A percentile compares a stretch with the other conserved stretches of the same genome.
phyloP scores from a whole-genome alignment of 2,329 filamentous ascomycete genomes.

The Rhinocladiella mackenziei region DNA sequence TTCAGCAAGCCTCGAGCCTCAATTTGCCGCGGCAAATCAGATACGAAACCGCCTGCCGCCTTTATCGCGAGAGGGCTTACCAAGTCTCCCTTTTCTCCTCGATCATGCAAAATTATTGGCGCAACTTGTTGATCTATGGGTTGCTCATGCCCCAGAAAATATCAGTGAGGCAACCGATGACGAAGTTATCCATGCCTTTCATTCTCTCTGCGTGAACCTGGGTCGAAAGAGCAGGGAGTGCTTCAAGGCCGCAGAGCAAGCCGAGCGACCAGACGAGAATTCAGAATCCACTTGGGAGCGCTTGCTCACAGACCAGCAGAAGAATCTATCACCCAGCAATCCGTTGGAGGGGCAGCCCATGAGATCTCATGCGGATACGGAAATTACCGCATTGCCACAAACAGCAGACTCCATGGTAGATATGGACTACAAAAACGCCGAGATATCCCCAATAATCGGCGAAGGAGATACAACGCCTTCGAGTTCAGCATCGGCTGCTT shows the following conservation, averaged over 20 bases:
- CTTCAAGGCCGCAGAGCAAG: slow-evolving; percentile 45
- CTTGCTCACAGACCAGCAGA: slow-evolving; percentile 47
- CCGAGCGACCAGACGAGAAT: slow-evolving; percentile 45
- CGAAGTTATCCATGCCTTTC: slow-evolving; percentile 42
- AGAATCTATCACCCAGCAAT: slow-evolving; percentile 20
- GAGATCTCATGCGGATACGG: slow-evolving; percentile 8
- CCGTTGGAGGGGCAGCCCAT: slow-evolving; percentile 18
- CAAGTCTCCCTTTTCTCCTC: slow-evolving; percentile 85
- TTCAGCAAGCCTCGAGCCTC: slow-evolving; percentile 54
- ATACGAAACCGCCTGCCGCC: slow-evolving; percentile 79
- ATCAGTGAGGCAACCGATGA: slow-evolving; percentile 39
- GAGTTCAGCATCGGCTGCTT: slow-evolving; percentile 42
- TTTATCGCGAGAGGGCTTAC: slow-evolving; percentile 83
- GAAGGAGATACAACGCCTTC: slow-evolving; percentile 45
- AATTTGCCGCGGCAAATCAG: slow-evolving; percentile 87
- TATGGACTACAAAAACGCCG: slow-evolving; percentile 6
- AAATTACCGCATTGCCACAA: slow-evolving; percentile 29
- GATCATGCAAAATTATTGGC: slow-evolving; percentile 84
- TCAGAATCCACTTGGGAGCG: slow-evolving; percentile 50
- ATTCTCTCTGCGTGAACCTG: slow-evolving; percentile 42
- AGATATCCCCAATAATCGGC: slow-evolving; percentile 12
- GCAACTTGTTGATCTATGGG: slow-evolving; percentile 64
- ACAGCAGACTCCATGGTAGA: slow-evolving; percentile 17
- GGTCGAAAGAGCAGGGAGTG: slow-evolving; percentile 45
- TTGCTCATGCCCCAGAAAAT: slow-evolving; percentile 40